Percentiles rank a stretch among this genome's conserved stretches.
These are phyloP conservation scores for Agastache rugosa DNA, from an alignment of 257 asterid species.

Conservation along the genomic window DNA sequence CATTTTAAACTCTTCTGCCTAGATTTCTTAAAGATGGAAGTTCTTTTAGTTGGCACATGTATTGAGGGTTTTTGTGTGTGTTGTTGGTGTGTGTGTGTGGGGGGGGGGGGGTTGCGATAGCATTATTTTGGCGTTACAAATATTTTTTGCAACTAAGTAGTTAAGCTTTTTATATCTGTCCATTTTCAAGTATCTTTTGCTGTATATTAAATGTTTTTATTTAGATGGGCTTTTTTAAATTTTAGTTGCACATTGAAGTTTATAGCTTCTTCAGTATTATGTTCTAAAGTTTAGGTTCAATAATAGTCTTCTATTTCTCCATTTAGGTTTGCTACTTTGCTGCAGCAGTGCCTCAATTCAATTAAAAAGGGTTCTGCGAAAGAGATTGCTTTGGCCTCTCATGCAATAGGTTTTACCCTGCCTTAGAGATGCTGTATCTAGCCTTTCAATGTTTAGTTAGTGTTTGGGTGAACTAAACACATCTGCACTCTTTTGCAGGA, in stretches of 20 bases:
- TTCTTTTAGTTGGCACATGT: background rate
- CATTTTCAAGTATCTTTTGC: background rate
- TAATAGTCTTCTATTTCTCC: conserved; percentile 24
- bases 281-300: conserved; percentile 20
- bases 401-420: conserved; percentile 65
- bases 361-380: conserved; percentile 87
- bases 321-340: conserved; percentile 80
- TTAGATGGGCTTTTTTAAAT: background rate
- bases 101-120: background rate
- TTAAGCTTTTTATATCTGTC: background rate
- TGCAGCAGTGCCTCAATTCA: conserved; percentile 81
- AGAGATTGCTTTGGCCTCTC: conserved; percentile 91
- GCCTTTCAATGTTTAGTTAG: background rate
- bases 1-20: background rate
- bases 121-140: background rate
- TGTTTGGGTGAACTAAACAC: background rate
- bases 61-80: background rate
- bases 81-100: background rate
- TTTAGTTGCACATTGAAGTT: background rate
- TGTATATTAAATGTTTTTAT: background rate
- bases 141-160: background rate
- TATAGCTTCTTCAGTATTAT: background rate
- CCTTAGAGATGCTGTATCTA: background rate
- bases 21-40: background rate
- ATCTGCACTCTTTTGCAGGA: conserved; percentile 49